These are phyloP conservation scores for Eucalyptus erythrocorys DNA, from an alignment of 345 rosid species.

Conservation along the genomic window DNA sequence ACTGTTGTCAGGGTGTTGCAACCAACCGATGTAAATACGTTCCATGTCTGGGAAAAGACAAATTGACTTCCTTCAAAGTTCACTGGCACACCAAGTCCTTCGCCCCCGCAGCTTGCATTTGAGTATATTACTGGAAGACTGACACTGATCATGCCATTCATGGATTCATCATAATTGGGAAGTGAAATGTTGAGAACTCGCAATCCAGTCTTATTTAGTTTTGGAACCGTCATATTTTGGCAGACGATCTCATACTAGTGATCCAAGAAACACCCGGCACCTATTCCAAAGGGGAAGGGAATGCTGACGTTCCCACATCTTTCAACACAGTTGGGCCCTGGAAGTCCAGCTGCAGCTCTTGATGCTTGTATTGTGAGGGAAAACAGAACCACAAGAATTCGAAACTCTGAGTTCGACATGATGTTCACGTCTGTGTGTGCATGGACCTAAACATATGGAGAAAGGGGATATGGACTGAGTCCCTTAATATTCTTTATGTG, in stretches of 20 bases:
- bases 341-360: not conserved
- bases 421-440: not conserved
- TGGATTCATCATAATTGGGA: accelerated
- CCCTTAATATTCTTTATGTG: not conserved
- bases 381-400: not conserved
- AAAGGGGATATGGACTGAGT: not conserved
- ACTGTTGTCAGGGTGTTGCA: not conserved
- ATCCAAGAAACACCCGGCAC: not conserved
- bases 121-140: not conserved
- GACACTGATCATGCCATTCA: not conserved
- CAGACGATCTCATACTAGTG: not conserved
- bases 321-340: accelerated
- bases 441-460: not conserved
- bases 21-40: not conserved
- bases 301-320: not conserved
- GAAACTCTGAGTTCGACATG: not conserved
- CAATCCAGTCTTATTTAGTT: not conserved
- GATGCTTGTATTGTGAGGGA: not conserved
- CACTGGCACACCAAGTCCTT: accelerated
- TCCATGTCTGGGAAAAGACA: not conserved
- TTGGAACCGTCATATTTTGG: not conserved
- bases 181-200: not conserved
- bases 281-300: not conserved
- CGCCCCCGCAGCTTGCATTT: not conserved
- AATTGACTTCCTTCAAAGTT: not conserved